Percentiles rank a stretch among this genome's conserved stretches.
Evolutionary conservation across 140 eudicot genomes (phyloP).

Genomic region (Cichorium intybus): DNA sequence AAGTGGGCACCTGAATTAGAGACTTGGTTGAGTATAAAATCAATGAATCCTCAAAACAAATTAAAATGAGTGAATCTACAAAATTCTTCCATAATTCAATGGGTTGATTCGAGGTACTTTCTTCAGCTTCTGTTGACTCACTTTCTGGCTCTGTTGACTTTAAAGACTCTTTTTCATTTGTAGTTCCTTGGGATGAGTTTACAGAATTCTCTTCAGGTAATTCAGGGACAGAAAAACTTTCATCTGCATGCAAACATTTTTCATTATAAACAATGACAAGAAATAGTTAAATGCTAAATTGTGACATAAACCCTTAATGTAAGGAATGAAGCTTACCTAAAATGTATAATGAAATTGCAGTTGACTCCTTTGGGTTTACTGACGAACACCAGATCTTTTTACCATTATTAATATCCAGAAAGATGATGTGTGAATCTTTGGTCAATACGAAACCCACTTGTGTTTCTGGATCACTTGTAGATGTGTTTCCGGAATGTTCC

Average conservation of each 20-base stretch:
- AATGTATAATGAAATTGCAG: slow-evolving; percentile 64
- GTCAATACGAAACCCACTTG: slow-evolving; percentile 64
- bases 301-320: neutral
- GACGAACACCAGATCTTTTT: slow-evolving; percentile 46
- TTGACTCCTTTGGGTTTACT: slow-evolving; percentile 40
- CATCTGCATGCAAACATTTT: slow-evolving; percentile 52
- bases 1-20: slow-evolving; percentile 58
- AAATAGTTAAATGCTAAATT: too few species aligned
- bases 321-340: slow-evolving; percentile 57
- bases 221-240: slow-evolving; percentile 37
- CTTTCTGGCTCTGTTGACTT: slow-evolving; percentile 27
- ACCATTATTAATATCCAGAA: slow-evolving; percentile 63
- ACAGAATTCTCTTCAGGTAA: slow-evolving; percentile 37
- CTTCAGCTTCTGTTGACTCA: slow-evolving; percentile 35
- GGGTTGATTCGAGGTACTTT: slow-evolving; percentile 27
- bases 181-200: slow-evolving; percentile 37
- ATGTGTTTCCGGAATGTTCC: slow-evolving; percentile 36
- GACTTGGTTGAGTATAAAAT: slow-evolving; percentile 58
- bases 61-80: slow-evolving; percentile 56
- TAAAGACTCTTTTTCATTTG: slow-evolving; percentile 36
- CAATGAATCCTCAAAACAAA: slow-evolving; percentile 70
- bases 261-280: slow-evolving; percentile 10
- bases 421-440: slow-evolving; percentile 47
- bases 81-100: slow-evolving; percentile 33
- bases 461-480: slow-evolving; percentile 31